Base-by-base conservation (phyloP, 371 early-diverging fungal species). In the Zopfochytrium polystomum region DNA sequence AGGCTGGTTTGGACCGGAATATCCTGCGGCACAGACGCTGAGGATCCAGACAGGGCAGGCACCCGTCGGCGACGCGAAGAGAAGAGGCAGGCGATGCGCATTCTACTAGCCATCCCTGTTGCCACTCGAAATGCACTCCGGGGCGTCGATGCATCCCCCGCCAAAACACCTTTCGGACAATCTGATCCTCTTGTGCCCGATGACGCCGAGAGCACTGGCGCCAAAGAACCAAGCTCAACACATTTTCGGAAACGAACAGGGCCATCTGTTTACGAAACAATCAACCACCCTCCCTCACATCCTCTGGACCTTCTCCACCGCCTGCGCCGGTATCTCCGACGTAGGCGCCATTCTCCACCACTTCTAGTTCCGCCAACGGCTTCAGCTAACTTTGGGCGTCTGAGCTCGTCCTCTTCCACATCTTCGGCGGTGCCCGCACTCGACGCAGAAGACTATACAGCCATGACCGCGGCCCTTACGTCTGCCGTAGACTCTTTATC, bases 91-190 rank as follows among this genome's bases (percentile, higher is more conserved):
- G 82, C 83, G 43, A 80, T 90, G 75, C 84, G 86, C 22, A 74
- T 90, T 32, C 61, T 90, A 0, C 54, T 86, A 32, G 88, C 85
- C 0, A 85, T 81, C 61, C 83, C 85, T 0, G 78, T 87, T 0
- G 74, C 87, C 0, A 85, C 85, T 15, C 87, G 87, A 57, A 83
- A 87, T 65, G 85, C 86, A 53, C 69, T 89, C 6, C 76, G 89
- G 5, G 78, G 79, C n/a, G 85, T 85, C 33, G 79, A 79, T 34
- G 87, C 86, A 18, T 55, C 47, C 18, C 3, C 34, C 4, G 42
- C 22, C 27, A 31, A n/a, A 31, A 50, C 23, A 54, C 53, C 44
- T 9, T 0, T 44, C 46, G 9, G 18, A 22, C 27, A 11, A 22
- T n/a, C n/a, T n/a, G n/a, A n/a, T n/a, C n/a, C n/a, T n/a, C n/a